Percentiles rank a stretch among this genome's conserved stretches.
Conservation (phyloP, 106 monocot genomes). For the Dactylorhiza incarnata region DNA sequence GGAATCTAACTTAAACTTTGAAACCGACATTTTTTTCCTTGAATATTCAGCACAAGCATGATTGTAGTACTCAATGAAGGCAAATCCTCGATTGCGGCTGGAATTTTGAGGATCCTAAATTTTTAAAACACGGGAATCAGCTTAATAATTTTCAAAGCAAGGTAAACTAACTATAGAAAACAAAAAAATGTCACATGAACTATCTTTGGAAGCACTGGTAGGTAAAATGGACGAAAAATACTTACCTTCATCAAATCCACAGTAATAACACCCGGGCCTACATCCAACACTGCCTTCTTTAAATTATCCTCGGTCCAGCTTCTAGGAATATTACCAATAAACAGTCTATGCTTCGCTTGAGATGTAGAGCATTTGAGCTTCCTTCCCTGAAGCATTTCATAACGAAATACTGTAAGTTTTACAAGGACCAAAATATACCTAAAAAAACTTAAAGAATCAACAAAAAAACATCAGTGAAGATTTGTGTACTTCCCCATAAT, state of each 20-base stretch:
- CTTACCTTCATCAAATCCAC: constrained; percentile 77
- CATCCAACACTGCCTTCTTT: constrained; percentile 39
- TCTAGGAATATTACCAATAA: constrained; percentile 83
- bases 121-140: background rate
- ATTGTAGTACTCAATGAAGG: constrained; percentile 90
- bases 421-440: background rate
- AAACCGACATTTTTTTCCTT: constrained; percentile 66
- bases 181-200: background rate
- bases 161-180: background rate
- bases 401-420: background rate
- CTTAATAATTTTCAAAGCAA: background rate
- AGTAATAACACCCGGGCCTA: constrained; percentile 64
- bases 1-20: constrained; percentile 74
- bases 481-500: background rate
- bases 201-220: background rate
- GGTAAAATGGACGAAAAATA: background rate
- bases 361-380: constrained; percentile 72
- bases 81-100: constrained; percentile 72
- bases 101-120: constrained; percentile 61
- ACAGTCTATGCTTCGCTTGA: constrained; percentile 72
- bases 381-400: constrained; percentile 42
- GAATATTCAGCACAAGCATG: constrained; percentile 95
- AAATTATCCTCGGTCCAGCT: constrained; percentile 68
- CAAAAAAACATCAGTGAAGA: background rate
- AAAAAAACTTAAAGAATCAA: background rate